These are phyloP conservation scores for Paspalum vaginatum DNA, from an alignment of 176 grass and related monocot genomes.

Conservation along the genomic window DNA sequence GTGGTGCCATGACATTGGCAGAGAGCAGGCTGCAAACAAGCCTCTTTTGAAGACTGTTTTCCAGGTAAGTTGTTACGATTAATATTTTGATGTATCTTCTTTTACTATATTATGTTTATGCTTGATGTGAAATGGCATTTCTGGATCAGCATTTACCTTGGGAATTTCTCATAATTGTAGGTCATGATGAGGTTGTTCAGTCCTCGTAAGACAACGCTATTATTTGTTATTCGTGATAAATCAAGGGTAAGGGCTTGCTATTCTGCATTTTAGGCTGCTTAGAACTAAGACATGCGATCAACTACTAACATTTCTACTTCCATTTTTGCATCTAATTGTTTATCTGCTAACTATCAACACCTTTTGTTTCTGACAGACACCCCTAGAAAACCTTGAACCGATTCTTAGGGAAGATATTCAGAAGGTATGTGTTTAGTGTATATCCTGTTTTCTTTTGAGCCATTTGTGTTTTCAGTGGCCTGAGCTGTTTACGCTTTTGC, in stretches of 20 bases:
- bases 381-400: constrained; percentile 90
- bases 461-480: constrained; percentile 23
- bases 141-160: background rate
- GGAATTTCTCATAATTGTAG: constrained; percentile 44
- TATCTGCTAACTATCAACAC: constrained; percentile 3
- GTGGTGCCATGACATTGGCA: constrained; percentile 99
- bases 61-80: constrained; percentile 60
- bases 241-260: constrained; percentile 62
- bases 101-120: background rate
- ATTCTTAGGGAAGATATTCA: constrained; percentile 98
- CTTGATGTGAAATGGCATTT: background rate
- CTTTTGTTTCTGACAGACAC: constrained; percentile 69
- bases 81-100: background rate
- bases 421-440: constrained; percentile 59
- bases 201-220: constrained; percentile 89
- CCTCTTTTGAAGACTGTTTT: constrained; percentile 99
- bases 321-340: constrained; percentile 16
- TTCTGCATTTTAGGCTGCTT: constrained; percentile 19
- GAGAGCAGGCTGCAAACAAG: constrained; percentile 99
- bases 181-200: constrained; percentile 99
- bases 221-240: constrained; percentile 99
- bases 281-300: constrained; percentile 6
- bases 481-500: constrained; percentile 41
- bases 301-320: constrained; percentile 28
- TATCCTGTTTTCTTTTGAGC: constrained; percentile 8